phyloP scores from a whole-genome alignment of 352 stramenopile species.

The Globisporangium splendens region DNA sequence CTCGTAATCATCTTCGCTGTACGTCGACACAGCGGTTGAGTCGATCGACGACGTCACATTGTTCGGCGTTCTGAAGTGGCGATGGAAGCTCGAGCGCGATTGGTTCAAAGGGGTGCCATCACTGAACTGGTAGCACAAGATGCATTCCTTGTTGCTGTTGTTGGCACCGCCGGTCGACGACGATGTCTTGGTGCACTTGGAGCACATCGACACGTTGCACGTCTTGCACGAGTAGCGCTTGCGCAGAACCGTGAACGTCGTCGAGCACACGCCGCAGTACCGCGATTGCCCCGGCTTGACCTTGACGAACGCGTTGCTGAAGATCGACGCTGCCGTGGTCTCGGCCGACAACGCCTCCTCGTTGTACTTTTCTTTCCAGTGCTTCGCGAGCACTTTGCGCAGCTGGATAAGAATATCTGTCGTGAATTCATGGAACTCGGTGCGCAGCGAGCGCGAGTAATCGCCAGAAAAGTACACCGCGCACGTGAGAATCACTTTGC shows the following conservation, averaged over 20 bases:
- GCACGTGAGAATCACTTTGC: conserved; percentile 69
- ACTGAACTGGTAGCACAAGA: conserved; percentile 61
- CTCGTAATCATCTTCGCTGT: conserved; percentile 14
- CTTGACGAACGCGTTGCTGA: conserved; percentile 19
- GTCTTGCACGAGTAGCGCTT: conserved; percentile 54
- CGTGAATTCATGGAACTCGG: conserved; percentile 64
- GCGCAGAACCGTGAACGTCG: conserved; percentile 55
- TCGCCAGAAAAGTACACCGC: conserved; percentile 45
- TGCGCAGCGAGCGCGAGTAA: conserved; percentile 24
- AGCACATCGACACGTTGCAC: conserved; percentile 53
- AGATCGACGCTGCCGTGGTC: conserved; percentile 21
- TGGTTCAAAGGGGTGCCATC: conserved; percentile 12
- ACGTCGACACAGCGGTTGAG: conserved; percentile 15
- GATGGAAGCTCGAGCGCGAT: conserved; percentile 25
- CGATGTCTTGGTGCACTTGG: conserved; percentile 39
- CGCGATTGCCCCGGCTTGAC: conserved; percentile 19
- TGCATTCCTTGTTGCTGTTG: conserved; percentile 37
- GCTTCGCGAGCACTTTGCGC: conserved; percentile 46
- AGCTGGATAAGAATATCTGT: conserved; percentile 48
- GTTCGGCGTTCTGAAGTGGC: conserved; percentile 24
- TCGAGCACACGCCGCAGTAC: conserved; percentile 56
- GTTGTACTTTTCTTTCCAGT: conserved; percentile 43
- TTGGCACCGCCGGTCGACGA: conserved; percentile 6
- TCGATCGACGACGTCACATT: conserved; percentile 15
- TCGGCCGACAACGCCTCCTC: conserved; percentile 4